Percentiles rank a stretch among this genome's conserved stretches.
Evolutionary conservation across 495 filamentous ascomycete species (phyloP).

Genomic region (Podospora pseudopauciseta): DNA sequence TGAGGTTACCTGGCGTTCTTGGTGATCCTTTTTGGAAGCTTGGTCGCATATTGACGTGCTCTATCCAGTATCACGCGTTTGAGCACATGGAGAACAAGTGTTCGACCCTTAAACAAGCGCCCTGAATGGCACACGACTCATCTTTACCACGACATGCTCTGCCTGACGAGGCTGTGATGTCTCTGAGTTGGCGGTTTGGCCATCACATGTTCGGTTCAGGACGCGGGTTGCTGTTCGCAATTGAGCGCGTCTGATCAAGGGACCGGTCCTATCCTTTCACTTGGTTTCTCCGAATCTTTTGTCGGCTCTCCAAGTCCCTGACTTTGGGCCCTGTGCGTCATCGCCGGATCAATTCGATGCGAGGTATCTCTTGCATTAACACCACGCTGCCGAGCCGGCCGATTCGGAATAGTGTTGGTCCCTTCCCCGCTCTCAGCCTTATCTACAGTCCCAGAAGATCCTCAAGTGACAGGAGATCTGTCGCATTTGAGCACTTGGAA

Average conservation of each 20-base stretch:
- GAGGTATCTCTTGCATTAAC: not conserved
- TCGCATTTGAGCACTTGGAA: slow-evolving; percentile 31
- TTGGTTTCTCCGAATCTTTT: not conserved
- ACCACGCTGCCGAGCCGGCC: not conserved
- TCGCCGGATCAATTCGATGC: not conserved
- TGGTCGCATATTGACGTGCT: not conserved
- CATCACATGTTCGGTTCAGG: not conserved
- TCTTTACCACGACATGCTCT: not conserved
- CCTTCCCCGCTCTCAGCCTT: slow-evolving; percentile 22
- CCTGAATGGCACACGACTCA: not conserved
- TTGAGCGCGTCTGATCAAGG: slow-evolving; percentile 9
- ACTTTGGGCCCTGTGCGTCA: slow-evolving; percentile 1
- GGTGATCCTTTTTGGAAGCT: not conserved
- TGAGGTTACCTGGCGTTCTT: not conserved
- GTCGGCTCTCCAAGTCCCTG: not conserved
- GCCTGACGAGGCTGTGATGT: not conserved
- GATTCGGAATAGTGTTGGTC: slow-evolving; percentile 3
- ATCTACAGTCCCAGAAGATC: slow-evolving; percentile 10
- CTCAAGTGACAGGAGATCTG: not conserved
- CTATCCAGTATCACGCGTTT: not conserved
- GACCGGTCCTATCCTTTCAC: not conserved
- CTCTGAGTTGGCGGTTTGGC: not conserved
- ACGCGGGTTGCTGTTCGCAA: slow-evolving; percentile 5
- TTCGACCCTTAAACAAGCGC: not conserved
- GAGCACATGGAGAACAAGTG: not conserved